Percentiles rank a stretch among this genome's conserved stretches.
Conservation (phyloP, 345 rosid genomes). For the Erodium maritimum region DNA sequence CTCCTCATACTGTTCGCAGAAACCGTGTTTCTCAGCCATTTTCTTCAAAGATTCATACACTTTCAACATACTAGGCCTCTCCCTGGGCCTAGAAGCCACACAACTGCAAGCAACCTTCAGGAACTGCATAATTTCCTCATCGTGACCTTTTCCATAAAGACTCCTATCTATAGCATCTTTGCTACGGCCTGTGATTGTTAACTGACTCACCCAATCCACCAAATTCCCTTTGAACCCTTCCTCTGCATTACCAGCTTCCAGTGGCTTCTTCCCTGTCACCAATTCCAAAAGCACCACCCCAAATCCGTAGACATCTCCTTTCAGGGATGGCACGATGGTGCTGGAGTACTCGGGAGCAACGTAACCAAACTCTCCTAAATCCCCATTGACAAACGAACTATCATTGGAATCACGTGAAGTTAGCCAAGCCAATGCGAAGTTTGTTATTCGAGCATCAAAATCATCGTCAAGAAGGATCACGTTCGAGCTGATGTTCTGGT, state of each 20-base stretch:
- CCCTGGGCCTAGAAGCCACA: constrained; percentile 34
- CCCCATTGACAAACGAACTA: constrained; percentile 31
- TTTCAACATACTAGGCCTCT: constrained; percentile 36
- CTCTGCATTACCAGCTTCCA: constrained; percentile 23
- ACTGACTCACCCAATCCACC: constrained; percentile 45
- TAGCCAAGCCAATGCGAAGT: constrained; percentile 43
- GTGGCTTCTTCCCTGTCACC: constrained; percentile 31
- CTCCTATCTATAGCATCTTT: constrained; percentile 32
- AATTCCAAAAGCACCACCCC: constrained; percentile 38
- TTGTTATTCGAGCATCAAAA: constrained; percentile 36
- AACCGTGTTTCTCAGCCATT: constrained; percentile 17
- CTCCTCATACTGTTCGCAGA: constrained; percentile 14
- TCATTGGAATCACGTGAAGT: constrained; percentile 24
- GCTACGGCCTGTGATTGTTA: constrained; percentile 21
- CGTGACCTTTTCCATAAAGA: constrained; percentile 25
- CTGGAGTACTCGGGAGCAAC: constrained; percentile 32
- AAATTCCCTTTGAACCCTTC: constrained; percentile 46
- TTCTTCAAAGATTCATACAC: constrained; percentile 27
- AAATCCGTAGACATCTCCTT: constrained; percentile 49
- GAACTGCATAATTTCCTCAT: constrained; percentile 30
- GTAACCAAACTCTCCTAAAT: constrained; percentile 30
- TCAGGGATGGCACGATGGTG: constrained; percentile 36
- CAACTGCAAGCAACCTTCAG: constrained; percentile 37
- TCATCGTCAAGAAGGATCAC: constrained; percentile 52
- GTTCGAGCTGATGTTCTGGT: constrained; percentile 39